These are phyloP conservation scores for Globisporangium canariense DNA, from an alignment of 352 stramenopile genomes.

Conservation along the genomic window DNA sequence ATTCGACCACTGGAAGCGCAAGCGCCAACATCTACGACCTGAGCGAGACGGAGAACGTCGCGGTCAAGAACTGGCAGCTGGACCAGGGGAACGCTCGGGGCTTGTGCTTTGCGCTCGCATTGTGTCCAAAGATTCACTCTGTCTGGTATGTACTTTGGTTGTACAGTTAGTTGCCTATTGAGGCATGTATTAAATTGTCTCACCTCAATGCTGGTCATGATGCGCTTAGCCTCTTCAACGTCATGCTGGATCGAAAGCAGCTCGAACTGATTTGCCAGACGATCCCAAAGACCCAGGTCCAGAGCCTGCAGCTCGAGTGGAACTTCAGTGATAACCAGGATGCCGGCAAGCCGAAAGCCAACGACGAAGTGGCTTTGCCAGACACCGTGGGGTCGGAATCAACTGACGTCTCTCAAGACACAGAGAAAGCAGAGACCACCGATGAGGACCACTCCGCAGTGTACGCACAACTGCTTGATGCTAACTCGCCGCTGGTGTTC, in stretches of 20 bases:
- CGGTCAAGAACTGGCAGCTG: constrained; percentile 63
- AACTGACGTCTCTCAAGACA: constrained; percentile 11
- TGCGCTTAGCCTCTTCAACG: constrained; percentile 56
- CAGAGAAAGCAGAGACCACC: background rate
- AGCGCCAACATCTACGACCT: constrained; percentile 43
- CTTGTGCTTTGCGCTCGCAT: constrained; percentile 55
- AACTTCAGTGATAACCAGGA: constrained; percentile 23
- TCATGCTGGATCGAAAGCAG: constrained; percentile 42
- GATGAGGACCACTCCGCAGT: constrained; percentile 15
- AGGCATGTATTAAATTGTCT: too few relatives aligned
- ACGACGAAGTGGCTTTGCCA: background rate
- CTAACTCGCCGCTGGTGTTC: constrained; percentile 37
- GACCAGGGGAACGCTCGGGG: constrained; percentile 51
- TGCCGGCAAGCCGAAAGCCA: background rate
- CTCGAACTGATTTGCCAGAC: constrained; percentile 44
- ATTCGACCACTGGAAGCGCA: constrained; percentile 5
- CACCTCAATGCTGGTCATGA: background rate
- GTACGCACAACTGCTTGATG: constrained; percentile 39
- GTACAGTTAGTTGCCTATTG: too few relatives aligned
- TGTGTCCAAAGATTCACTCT: constrained; percentile 41
- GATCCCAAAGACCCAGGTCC: constrained; percentile 49
- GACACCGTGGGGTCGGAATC: background rate
- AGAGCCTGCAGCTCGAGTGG: constrained; percentile 68
- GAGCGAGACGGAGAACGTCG: constrained; percentile 52
- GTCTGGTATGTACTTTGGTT: constrained; percentile 34